Base-by-base conservation (phyloP, 495 filamentous ascomycete genomes). In the Penicillium chermesinum region DNA sequence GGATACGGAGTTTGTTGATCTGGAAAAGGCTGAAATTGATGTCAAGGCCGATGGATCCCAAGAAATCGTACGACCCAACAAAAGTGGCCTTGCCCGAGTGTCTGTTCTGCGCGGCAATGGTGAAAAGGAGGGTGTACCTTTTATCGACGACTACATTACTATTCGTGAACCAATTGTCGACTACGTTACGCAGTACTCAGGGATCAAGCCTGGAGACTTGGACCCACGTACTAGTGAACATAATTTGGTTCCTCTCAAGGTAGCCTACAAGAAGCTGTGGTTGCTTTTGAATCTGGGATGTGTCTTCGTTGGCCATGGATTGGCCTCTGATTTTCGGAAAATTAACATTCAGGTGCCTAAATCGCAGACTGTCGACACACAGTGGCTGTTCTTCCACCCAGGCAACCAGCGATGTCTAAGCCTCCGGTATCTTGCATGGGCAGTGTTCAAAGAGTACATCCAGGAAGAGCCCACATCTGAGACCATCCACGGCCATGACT, bases 201-300 rank as follows among this genome's bases (percentile, higher is more conserved):
- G 93, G 32, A 91, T 99, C 62, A 83, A 84, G 9, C 73, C 83
- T 1, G 86, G 83, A 0, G 93, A 99, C 61, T 74, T 99, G 17
- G 87, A 96, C 58, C 78, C 81, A 2, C 72, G 72, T 22, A 79
- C 75, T 7, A 87, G 87, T 13, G 77, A 73, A 32, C 90, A 94
- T 66, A 85, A 87, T 44, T 77, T 96, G 0, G 87, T 97, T 7
- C 76, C 85, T 8, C 75, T 96, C 21, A 99, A 97, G 64, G 79
- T 82, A 14, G 91, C 90, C 7, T 97, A 97, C 73, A 99, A 97
- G 62, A 95, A 95, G 59, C 82, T 99, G 21, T 99, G 93, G 93
- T 77, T 97, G 10, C 80, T 99, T 7, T 79, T 97, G 7, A 97
- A 99, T 61, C 76, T 96, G 1, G 93, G 94, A 21, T 95, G 88